Evolutionary conservation across 495 filamentous ascomycete genomes (phyloP), one percentile per base, ranked within the genome.

Genomic region (Ramalina peruviana): DNA sequence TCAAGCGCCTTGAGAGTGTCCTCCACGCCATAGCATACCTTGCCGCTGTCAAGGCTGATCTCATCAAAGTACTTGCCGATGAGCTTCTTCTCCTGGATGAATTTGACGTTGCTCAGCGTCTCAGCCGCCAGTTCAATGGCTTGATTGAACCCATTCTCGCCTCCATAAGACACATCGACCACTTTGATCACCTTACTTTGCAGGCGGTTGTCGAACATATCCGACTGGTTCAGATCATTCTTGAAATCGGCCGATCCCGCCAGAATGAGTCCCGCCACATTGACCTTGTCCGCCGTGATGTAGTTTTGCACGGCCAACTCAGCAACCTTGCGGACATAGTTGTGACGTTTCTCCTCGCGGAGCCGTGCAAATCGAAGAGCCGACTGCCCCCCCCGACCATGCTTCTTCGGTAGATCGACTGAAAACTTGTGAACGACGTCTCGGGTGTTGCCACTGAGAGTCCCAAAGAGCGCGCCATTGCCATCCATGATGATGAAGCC

Each of bases 401-500:
- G 92, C 74, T 98, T 98, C 82, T 97, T 97, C 57, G 92, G 92
- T 23, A 98, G 67, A 74, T 97, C 93, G 63, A 98, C 92, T 7
- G 79, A 81, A 69, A 98, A 89, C 67, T 97, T 96, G 71, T 97
- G 93, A 23, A 97, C 73, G n/a, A 97, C 75, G 55, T 98, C 92
- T 54, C 92, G 78, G 26, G 93, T 98, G 65, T 98, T 98, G 47
- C 92, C 92, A 60, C 86, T 93, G 17, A 98, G 73, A 1, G 92
- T 97, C 46, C 93, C 92, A 61, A 98, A 98, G 20, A 98, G 79
- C 5, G 92, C 85, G 26, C 40, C 40, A 67, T 96, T 97, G 70
- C 92, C 92, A 62, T 97, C 92, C 93, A 98, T 98, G 67, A 98
- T 79, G 61, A 98, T 98, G 66, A 98, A 98, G 36, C 92, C 92